Base-by-base conservation (phyloP, 2,329 filamentous ascomycete genomes). In the Paraconiothyrium sp. region DNA sequence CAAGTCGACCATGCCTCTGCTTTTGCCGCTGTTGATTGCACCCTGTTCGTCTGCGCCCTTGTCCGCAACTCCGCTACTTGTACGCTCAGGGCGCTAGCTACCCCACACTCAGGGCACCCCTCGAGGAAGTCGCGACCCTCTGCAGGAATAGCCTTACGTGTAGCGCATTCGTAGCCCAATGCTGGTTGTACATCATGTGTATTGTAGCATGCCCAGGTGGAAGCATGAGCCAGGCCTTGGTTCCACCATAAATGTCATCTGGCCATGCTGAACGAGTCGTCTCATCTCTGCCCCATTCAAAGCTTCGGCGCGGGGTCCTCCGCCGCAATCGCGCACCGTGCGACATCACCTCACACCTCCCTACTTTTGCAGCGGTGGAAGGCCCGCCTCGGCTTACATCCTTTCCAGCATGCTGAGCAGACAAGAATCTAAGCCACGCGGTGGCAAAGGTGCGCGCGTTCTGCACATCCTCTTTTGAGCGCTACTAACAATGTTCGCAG, bases 371-470 rank as follows among this genome's bases (percentile, higher is more conserved):
- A 20, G 34, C 24, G 8, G 32, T 6, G 32, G 20, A 34, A 16
- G 2, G 24, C 30, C 13, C 41, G 27, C 27, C 54, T 24, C 30
- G 24, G 22, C 24, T 43, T n/a, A 20, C 32, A 30, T 11, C 49
- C 27, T 13, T 48, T 52, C 22, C 48, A 59, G 37, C n/a, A 69
- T 71, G 68, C 51, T 67, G 35, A 61, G 59, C n/a, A 62, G 59
- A 30, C 58, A 59, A 24, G 32, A 55, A n/a, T 63, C 58, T 6
- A 66, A 59, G 57, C 34, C 67, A 8, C 61, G 55, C 51, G 62
- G 60, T n/a, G 70, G 71, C 14, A 70, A 67, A 63, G 68, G 72
- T 72, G 16, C 13, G 64, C 58, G 39, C 7, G 16, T 24, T 34
- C 43, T 27, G 8, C 14, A 2, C 24, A 30, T 9, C 32, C 44